These are phyloP conservation scores for Geum urbanum DNA, from an alignment of 306 rosid genomes.

Conservation along the genomic window DNA sequence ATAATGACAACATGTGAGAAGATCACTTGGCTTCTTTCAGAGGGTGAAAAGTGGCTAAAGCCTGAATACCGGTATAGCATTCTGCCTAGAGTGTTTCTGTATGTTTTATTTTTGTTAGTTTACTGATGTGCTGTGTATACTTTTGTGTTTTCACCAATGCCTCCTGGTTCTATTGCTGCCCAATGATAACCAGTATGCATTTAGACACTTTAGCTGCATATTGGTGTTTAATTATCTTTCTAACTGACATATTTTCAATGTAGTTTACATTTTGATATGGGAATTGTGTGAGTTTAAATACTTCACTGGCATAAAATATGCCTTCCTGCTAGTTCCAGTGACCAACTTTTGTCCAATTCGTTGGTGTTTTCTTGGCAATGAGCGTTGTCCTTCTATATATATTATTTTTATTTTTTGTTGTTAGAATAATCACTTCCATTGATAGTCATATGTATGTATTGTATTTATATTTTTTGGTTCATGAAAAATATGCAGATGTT, in stretches of 20 bases:
- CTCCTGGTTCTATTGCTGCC: constrained; percentile 1
- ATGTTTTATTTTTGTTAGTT: constrained; percentile 19
- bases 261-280: constrained; percentile 7
- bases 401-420: not conserved
- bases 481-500: constrained; percentile 53
- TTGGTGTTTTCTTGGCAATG: not conserved
- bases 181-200: not conserved
- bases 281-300: not conserved
- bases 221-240: constrained; percentile 13
- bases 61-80: constrained; percentile 74
- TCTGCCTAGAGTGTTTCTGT: constrained; percentile 16
- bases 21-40: constrained; percentile 92
- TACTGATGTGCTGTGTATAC: not conserved
- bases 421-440: constrained; percentile 16
- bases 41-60: constrained; percentile 86
- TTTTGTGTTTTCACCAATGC: not conserved
- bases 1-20: constrained; percentile 95
- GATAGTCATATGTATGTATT: not conserved
- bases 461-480: constrained; percentile 13
- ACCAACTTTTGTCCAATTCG: not conserved
- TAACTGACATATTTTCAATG: not conserved
- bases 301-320: not conserved
- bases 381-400: not conserved
- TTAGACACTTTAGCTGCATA: constrained; percentile 16
- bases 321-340: not conserved